Percentiles rank a stretch among this genome's conserved stretches.
Conservation (phyloP, 2,329 filamentous ascomycete species). For the Neonectria magnoliae region DNA sequence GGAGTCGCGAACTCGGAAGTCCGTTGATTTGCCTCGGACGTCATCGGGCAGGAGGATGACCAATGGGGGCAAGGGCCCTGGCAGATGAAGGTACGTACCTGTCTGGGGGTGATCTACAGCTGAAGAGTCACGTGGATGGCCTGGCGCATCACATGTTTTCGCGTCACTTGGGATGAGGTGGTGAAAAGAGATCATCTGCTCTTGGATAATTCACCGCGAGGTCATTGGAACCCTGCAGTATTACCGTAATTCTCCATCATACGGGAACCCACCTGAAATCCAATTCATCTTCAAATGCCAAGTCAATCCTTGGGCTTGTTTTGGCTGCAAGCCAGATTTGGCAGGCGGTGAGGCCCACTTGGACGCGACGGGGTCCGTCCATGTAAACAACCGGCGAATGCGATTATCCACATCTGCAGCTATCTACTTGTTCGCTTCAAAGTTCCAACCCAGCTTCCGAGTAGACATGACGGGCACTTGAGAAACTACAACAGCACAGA, state of each 20-base stretch:
- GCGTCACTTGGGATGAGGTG: constrained; percentile 8
- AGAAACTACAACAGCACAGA: neutral
- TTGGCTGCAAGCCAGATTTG: constrained; percentile 7
- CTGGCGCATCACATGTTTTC: constrained; percentile 29
- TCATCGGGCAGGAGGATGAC: constrained; percentile 43
- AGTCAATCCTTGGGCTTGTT: neutral
- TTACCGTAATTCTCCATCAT: neutral
- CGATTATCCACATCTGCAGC: constrained; percentile 27
- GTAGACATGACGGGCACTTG: constrained; percentile 25
- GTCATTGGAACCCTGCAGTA: neutral
- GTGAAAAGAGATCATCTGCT: neutral
- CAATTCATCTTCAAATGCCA: neutral
- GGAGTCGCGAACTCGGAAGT: constrained; percentile 40
- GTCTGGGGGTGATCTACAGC: neutral
- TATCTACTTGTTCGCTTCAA: constrained; percentile 1
- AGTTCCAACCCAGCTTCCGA: constrained; percentile 7
- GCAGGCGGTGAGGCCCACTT: constrained; percentile 42
- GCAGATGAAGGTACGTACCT: constrained; percentile 4
- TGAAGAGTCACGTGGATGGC: too few relatives aligned
- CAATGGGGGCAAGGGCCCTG: constrained; percentile 4
- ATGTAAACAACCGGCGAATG: constrained; percentile 42
- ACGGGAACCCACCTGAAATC: neutral
- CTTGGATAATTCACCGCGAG: neutral
- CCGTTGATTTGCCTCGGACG: constrained; percentile 45
- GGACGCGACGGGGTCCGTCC: constrained; percentile 34